phyloP scores from a whole-genome alignment of 2,329 filamentous ascomycete genomes.

The Xylaria sp. region DNA sequence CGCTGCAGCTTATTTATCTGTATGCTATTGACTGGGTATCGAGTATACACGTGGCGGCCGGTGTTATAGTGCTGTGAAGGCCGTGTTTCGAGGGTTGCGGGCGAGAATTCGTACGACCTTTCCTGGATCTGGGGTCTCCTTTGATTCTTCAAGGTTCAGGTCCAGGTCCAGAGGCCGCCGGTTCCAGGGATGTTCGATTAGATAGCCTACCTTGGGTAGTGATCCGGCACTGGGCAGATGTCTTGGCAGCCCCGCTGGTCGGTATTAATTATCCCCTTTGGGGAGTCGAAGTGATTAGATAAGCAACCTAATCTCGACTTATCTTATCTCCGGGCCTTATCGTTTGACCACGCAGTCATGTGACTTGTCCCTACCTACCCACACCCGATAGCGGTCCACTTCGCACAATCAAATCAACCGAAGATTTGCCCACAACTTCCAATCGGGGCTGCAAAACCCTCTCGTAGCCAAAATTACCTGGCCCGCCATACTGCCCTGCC shows the following conservation, averaged over 20 bases:
- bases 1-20: slow-evolving; percentile 2
- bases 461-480: slow-evolving; percentile 45
- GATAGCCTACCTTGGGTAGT: no score
- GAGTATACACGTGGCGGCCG: slow-evolving; percentile 2
- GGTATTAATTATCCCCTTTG: slow-evolving; percentile 14
- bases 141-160: slow-evolving; percentile 22
- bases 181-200: slow-evolving; percentile 27
- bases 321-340: slow-evolving; percentile 33
- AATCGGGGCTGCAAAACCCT: slow-evolving; percentile 50
- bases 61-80: neutral
- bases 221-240: slow-evolving; percentile 24
- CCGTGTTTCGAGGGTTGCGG: slow-evolving; percentile 7
- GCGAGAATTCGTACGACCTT: slow-evolving; percentile 6
- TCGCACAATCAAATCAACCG: slow-evolving; percentile 36
- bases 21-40: neutral
- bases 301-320: slow-evolving; percentile 10
- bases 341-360: slow-evolving; percentile 15
- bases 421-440: slow-evolving; percentile 45
- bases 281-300: neutral
- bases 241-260: slow-evolving; percentile 37
- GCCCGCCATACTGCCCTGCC: slow-evolving; percentile 29
- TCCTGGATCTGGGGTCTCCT: neutral
- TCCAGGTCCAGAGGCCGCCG: slow-evolving; percentile 36
- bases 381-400: neutral
- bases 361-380: neutral